These are phyloP conservation scores for Pyronema domesticum DNA, from an alignment of 495 filamentous ascomycete species.

Conservation along the genomic window DNA sequence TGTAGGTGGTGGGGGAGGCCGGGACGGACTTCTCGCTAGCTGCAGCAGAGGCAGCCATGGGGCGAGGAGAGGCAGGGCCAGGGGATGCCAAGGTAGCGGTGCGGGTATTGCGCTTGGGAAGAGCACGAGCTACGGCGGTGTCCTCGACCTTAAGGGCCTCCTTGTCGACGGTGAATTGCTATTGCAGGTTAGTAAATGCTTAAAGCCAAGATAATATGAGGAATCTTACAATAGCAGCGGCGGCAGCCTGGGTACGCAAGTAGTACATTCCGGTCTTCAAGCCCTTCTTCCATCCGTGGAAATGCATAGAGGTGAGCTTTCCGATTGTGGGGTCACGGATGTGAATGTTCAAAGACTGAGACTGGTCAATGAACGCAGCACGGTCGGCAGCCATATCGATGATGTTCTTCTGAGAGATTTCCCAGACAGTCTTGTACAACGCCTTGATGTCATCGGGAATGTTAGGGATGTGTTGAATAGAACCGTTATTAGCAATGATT, in stretches of 20 bases:
- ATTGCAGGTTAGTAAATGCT: neutral
- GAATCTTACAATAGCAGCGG: constrained; percentile 52
- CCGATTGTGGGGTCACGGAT: constrained; percentile 98
- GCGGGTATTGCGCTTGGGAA: constrained; percentile 9
- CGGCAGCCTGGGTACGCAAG: constrained; percentile 90
- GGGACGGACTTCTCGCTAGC: constrained; percentile 42
- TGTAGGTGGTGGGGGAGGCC: constrained; percentile 29
- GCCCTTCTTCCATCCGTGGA: constrained; percentile 95
- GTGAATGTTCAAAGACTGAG: constrained; percentile 96
- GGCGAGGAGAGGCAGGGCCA: constrained; percentile 27
- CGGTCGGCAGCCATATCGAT: constrained; percentile 97
- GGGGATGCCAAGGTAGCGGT: neutral
- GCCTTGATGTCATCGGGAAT: constrained; percentile 91
- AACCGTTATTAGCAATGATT: constrained; percentile 91
- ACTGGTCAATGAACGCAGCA: constrained; percentile 96
- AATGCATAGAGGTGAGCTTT: constrained; percentile 99
- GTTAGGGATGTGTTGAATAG: constrained; percentile 89
- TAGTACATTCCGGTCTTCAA: constrained; percentile 99
- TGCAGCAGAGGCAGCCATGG: constrained; percentile 29
- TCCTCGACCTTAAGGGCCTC: constrained; percentile 81
- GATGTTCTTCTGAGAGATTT: constrained; percentile 90
- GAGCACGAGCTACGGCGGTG: constrained; percentile 49
- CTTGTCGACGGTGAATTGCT: constrained; percentile 96
- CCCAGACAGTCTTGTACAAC: constrained; percentile 99
- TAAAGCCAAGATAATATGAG: neutral